phyloP scores from a whole-genome alignment of 129 eudicot species.

The Helichrysum umbraculigerum region DNA sequence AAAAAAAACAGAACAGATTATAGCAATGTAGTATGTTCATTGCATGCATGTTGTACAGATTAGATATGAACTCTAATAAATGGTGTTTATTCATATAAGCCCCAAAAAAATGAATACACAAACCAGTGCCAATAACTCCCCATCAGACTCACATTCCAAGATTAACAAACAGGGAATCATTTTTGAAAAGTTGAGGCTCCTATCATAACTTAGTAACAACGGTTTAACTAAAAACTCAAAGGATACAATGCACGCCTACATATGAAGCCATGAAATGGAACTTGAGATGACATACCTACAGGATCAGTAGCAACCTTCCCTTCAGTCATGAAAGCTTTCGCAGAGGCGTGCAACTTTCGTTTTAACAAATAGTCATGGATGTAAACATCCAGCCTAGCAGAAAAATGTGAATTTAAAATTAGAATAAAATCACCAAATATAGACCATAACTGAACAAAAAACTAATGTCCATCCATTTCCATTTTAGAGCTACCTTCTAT shows the following conservation, averaged over 20 bases:
- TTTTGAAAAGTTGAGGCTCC: background rate
- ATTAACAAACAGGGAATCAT: constrained; percentile 15
- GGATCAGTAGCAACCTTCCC: constrained; percentile 99
- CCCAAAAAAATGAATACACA: background rate
- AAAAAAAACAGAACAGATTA: constrained; percentile 7
- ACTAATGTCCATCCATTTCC: constrained; percentile 1
- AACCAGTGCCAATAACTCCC: constrained; percentile 7
- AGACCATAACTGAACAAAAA: constrained; percentile 12
- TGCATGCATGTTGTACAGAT: constrained; percentile 4
- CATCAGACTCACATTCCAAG: constrained; percentile 5
- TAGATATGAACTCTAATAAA: background rate
- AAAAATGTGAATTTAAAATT: constrained; percentile 10
- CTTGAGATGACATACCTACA: constrained; percentile 61
- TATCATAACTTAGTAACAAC: background rate
- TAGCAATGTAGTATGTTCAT: background rate
- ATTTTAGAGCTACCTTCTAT: constrained; percentile 8
- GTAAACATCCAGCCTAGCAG: constrained; percentile 92
- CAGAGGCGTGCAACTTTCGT: constrained; percentile 87
- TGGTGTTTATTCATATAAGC: constrained; percentile 4
- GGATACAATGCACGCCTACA: background rate
- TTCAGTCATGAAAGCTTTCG: constrained; percentile 98
- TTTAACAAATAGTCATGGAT: constrained; percentile 92
- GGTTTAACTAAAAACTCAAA: background rate
- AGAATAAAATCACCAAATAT: constrained; percentile 18
- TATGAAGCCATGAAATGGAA: background rate